These are phyloP conservation scores for Pichia membranifaciens DNA, from an alignment of 805 yeast species.

Conservation along the genomic window DNA sequence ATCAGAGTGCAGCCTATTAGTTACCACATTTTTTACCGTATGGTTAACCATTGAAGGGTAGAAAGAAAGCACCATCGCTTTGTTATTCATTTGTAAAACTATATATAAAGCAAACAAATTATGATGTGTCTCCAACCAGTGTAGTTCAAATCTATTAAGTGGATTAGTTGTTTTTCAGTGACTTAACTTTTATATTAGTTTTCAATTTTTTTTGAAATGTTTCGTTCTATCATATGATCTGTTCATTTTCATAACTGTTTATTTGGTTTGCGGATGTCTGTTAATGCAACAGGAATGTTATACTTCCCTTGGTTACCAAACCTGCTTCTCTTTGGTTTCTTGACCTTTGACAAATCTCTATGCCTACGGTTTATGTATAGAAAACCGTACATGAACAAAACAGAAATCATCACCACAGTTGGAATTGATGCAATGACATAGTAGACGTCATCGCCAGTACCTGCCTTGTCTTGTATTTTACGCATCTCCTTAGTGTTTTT, in stretches of 20 bases:
- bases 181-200: too few species aligned
- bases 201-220: too few species aligned
- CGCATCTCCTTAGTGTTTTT: constrained; percentile 36
- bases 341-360: constrained; percentile 45
- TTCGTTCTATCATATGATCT: too few species aligned
- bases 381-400: constrained; percentile 60
- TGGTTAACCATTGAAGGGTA: too few species aligned
- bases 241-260: constrained; percentile 10
- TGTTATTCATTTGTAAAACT: too few species aligned
- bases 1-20: neutral
- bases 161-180: too few species aligned
- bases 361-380: constrained; percentile 49
- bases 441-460: constrained; percentile 40
- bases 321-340: constrained; percentile 32
- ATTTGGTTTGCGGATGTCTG: constrained; percentile 26
- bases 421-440: constrained; percentile 67
- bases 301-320: constrained; percentile 30
- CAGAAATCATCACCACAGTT: constrained; percentile 53
- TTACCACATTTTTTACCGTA: too few species aligned
- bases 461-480: constrained; percentile 32
- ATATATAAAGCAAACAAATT: too few species aligned
- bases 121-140: too few species aligned
- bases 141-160: too few species aligned
- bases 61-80: too few species aligned
- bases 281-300: constrained; percentile 23